Base-by-base conservation (phyloP, 2,329 filamentous ascomycete genomes). In the Teratosphaeria nubilosa region DNA sequence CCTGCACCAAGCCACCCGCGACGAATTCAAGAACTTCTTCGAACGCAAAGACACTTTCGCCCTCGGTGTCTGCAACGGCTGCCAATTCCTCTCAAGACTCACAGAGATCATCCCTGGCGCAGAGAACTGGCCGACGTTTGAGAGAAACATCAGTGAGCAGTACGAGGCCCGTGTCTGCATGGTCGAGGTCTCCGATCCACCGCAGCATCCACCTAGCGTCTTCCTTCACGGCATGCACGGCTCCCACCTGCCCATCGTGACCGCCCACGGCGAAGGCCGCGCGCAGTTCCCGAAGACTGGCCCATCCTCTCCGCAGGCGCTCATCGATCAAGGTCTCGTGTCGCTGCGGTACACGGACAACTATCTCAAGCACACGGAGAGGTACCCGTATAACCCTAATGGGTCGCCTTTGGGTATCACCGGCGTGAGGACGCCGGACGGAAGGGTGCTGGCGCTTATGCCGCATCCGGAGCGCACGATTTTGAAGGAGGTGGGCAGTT, bases 31-130 rank as follows among this genome's bases (percentile, higher is more conserved):
- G 67, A 75, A 78, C 54, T 97, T 96, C 81, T 97, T 97, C 77
- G 81, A 85, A 64, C 84, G 94, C 31, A 82, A 86, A 4, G 90
- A 96, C 70, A 97, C 94, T 0, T 97, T 99, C 74, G 81, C 90
- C 0, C 81, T 99, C 0, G 94, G 94, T 66, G 90, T 97, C 34
- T 97, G 94, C 81, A 99, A 99, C 72, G 94, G 94, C 55, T 97
- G 94, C 71, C 94, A 99, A 74, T 95, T 97, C 84, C 78, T 97
- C 48, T 88, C 87, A 5, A 85, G 90, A 55, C 78, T 95, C 48
- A 90, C 90, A 69, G 84, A 87, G 60, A 78, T 96, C 56, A 95
- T 96, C 62, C 91, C 91, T 0, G 91, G 91, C n/a, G 84, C 91
- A 0, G 73, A 78, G 63, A 76, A 82, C 67, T 96, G 91, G 91